Evolutionary conservation across 345 rosid genomes (phyloP).

Genomic region (Arabis alpina): DNA sequence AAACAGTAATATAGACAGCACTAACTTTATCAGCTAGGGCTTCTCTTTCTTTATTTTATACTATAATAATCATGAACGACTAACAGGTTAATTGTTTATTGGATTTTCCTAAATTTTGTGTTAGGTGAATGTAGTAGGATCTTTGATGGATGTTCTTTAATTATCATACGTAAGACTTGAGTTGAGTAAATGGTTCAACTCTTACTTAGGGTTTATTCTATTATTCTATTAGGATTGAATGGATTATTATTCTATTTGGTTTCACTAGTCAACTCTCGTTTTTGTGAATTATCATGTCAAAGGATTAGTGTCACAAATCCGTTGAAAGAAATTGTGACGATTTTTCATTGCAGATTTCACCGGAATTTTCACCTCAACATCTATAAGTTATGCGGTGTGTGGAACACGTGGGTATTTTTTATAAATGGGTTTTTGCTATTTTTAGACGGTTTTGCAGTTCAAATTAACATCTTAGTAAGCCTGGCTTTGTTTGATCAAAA

Average conservation of each 20-base stretch:
- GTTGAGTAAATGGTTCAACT: neutral
- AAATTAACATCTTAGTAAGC: no score
- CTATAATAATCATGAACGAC: neutral
- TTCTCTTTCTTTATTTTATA: constrained; percentile 5
- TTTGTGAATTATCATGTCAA: neutral
- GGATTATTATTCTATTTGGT: neutral
- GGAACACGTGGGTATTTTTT: no score
- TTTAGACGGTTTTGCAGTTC: no score
- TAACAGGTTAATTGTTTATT: neutral
- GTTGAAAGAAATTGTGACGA: no score
- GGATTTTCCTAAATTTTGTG: constrained; percentile 1
- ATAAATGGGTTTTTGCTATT: no score
- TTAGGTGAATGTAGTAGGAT: constrained; percentile 32
- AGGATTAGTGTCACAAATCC: no score
- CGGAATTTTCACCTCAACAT: no score
- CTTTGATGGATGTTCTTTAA: constrained; percentile 1
- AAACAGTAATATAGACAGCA: constrained; percentile 13
- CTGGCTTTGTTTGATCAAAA: no score
- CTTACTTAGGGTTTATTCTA: neutral
- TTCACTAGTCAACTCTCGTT: constrained; percentile 11
- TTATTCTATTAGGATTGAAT: neutral
- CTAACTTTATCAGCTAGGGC: constrained; percentile 22
- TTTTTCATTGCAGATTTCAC: no score
- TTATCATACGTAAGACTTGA: constrained; percentile 11
- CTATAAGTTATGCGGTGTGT: no score